A percentile compares a stretch with the other conserved stretches of the same genome.
Evolutionary conservation across 176 grass and related monocot genomes (phyloP).

Genomic region (Zoysia pacifica): DNA sequence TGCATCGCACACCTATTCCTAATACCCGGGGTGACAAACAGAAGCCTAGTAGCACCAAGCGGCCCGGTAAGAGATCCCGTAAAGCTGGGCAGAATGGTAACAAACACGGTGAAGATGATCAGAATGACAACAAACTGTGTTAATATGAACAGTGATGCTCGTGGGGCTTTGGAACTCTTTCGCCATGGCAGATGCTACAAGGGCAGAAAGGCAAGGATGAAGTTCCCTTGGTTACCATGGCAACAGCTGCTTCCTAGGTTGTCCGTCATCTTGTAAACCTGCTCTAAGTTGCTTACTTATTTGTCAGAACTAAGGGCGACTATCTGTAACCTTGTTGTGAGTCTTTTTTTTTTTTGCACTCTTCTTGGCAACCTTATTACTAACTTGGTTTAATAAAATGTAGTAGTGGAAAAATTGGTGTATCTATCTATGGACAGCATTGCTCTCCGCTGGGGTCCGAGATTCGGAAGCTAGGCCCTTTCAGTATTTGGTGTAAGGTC

Average conservation of each 20-base stretch:
- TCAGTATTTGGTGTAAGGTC: neutral
- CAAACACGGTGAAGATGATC: neutral
- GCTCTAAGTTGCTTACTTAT: neutral
- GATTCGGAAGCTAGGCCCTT: neutral
- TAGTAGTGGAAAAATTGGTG: neutral
- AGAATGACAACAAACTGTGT: neutral
- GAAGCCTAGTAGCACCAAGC: slow-evolving; percentile 15
- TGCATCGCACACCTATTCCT: slow-evolving; percentile 77
- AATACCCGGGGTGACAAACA: slow-evolving; percentile 32
- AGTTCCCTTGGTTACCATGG: neutral
- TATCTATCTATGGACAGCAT: neutral
- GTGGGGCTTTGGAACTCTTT: neutral
- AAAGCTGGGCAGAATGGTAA: neutral
- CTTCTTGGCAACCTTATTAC: neutral
- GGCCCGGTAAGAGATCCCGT: slow-evolving; percentile 7
- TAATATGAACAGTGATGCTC: neutral
- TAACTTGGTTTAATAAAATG: neutral
- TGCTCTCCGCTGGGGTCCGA: neutral
- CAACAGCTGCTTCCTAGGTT: neutral
- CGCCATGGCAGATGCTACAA: slow-evolving; percentile 11
- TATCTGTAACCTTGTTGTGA: neutral
- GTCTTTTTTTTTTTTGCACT: neutral
- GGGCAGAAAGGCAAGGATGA: slow-evolving; percentile 22
- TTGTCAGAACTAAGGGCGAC: neutral
- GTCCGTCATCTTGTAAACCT: neutral